Evolutionary conservation across 2,329 filamentous ascomycete species (phyloP).

Genomic region (Phaeoacremonium minimum): DNA sequence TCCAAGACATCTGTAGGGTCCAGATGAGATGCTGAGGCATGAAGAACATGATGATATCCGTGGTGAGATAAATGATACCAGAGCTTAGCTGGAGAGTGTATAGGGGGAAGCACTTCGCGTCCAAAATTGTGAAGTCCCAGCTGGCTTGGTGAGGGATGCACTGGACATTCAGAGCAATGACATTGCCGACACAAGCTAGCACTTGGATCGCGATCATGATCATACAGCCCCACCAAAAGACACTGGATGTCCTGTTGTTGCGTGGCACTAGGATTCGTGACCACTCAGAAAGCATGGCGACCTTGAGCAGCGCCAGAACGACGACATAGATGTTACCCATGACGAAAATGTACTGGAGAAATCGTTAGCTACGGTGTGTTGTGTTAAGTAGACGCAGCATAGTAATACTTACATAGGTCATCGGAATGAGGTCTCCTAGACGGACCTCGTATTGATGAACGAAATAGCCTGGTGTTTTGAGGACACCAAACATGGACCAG

Average conservation of each 20-base stretch:
- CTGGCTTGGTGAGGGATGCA: slow-evolving; percentile 26
- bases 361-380: slow-evolving; percentile 1
- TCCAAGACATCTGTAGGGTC: slow-evolving; percentile 20
- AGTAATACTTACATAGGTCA: slow-evolving; percentile 17
- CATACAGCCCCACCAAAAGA: slow-evolving; percentile 29
- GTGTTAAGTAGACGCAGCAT: neutral
- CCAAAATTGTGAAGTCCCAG: slow-evolving; percentile 23
- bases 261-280: slow-evolving; percentile 26
- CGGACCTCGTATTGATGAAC: slow-evolving; percentile 28
- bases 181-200: slow-evolving; percentile 18
- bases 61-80: slow-evolving; percentile 23
- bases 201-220: slow-evolving; percentile 22
- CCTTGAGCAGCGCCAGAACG: slow-evolving; percentile 31
- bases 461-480: slow-evolving; percentile 25
- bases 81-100: slow-evolving; percentile 20
- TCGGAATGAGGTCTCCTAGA: slow-evolving; percentile 18
- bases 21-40: slow-evolving; percentile 29
- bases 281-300: slow-evolving; percentile 38
- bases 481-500: slow-evolving; percentile 10
- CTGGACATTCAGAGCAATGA: slow-evolving; percentile 25
- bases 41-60: slow-evolving; percentile 24
- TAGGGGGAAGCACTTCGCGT: slow-evolving; percentile 23
- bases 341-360: slow-evolving; percentile 21
- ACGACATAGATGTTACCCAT: slow-evolving; percentile 28
- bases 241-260: slow-evolving; percentile 14